A percentile compares a stretch with the other conserved stretches of the same genome.
phyloP scores from a whole-genome alignment of 768 basidiomycete species.

The Pleurotus tuoliensis region DNA sequence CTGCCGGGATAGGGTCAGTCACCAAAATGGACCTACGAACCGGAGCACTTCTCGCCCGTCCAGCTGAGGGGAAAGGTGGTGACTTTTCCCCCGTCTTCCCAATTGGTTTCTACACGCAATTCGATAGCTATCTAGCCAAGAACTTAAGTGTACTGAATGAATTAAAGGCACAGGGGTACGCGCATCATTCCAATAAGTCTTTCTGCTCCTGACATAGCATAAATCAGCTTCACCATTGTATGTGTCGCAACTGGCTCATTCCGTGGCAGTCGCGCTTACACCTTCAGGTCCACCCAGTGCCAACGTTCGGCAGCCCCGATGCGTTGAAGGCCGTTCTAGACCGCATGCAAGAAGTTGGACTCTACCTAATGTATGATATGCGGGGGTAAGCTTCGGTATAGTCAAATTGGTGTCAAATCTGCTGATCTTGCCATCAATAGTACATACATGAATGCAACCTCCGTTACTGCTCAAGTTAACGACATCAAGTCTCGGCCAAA shows the following conservation, averaged over 20 bases:
- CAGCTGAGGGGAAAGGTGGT: slow-evolving; percentile 45
- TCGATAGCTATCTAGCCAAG: slow-evolving; percentile 46
- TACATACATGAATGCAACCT: slow-evolving; percentile 61
- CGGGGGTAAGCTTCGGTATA: slow-evolving; percentile 35
- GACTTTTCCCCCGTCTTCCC: slow-evolving; percentile 59
- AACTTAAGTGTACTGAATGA: slow-evolving; percentile 53
- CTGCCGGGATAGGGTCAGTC: slow-evolving; percentile 46
- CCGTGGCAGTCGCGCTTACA: slow-evolving; percentile 22
- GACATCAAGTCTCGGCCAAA: slow-evolving; percentile 63
- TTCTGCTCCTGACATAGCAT: not conserved
- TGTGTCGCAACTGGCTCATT: slow-evolving; percentile 9
- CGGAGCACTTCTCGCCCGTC: slow-evolving; percentile 50
- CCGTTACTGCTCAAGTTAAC: slow-evolving; percentile 67
- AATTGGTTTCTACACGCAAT: slow-evolving; percentile 70
- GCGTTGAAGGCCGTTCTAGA: slow-evolving; percentile 57
- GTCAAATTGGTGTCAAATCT: not conserved
- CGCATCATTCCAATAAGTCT: not conserved
- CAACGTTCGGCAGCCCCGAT: slow-evolving; percentile 58
- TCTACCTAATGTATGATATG: slow-evolving; percentile 86
- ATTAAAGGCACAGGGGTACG: slow-evolving; percentile 56
- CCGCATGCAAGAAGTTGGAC: slow-evolving; percentile 62
- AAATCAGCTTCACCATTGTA: slow-evolving; percentile 36
- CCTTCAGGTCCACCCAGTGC: slow-evolving; percentile 65
- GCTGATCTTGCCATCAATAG: slow-evolving; percentile 22
- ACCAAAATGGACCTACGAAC: slow-evolving; percentile 63